Evolutionary conservation across 352 stramenopile species (phyloP), one percentile per base, ranked within the genome.

Genomic region (Nothophytophthora sp.): DNA sequence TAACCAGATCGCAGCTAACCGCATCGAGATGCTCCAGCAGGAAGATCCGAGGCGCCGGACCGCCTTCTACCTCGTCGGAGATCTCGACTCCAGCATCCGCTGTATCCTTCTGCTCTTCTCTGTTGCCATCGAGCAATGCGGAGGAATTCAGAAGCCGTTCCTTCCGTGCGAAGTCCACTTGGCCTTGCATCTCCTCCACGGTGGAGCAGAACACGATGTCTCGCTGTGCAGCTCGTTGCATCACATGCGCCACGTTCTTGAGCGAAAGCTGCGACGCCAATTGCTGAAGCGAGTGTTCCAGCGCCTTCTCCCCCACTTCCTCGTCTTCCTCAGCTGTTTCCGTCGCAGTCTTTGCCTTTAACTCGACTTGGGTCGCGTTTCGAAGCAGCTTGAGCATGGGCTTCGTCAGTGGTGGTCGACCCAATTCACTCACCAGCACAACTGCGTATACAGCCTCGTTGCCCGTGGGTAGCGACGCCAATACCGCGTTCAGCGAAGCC

Each of bases 341-440:
- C 18, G 22, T 36, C 7, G 24, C 11, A 34, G 43, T 18, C 2
- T 39, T 40, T 8, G 20, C 50, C 36, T 63, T 61, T 6, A 50
- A 10, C 30, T 51, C 28, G 22, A 29, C 38, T 56, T 55, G 20
- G 7, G 34, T 36, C 10, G 25, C 43, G 32, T 20, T 51, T n/a
- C 40, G 48, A 23, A 83, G 43, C 12, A 81, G 49, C 29, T 73
- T 81, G 25, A 60, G 63, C 60, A 67, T 70, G 3, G 54, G 16
- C 10, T 64, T 83, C 4, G 67, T 86, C 44, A 90, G 36, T 18
- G 79, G 79, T 4, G 79, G 79, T 9, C 39, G 39, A 22, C 59
- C 76, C 47, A 86, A 46, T 19, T 84, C 70, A 15, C 69, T 90
- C 16, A 84, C 40, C 2, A 90, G 35, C 5, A 88, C 63, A 5